Conservation (phyloP, 345 rosid genomes). For the Eucalyptus cloeziana region DNA sequence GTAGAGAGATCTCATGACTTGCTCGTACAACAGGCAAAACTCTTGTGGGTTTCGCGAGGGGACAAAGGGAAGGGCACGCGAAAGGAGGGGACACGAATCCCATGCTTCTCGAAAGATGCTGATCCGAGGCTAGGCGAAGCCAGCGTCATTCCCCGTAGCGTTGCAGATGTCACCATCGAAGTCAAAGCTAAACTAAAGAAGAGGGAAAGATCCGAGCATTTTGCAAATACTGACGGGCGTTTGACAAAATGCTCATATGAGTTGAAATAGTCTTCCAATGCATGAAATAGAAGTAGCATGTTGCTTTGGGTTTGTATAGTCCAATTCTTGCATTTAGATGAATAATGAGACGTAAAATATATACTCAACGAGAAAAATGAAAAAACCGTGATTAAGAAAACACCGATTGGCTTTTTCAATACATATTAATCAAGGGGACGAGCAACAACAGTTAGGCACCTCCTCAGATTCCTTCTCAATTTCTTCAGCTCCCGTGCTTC, state of each 20-base stretch:
- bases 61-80: not conserved
- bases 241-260: not conserved
- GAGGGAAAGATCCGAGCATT: not conserved
- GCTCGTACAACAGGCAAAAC: not conserved
- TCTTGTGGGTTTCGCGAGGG: not conserved
- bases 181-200: not conserved
- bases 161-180: not conserved
- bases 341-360: rapidly evolving
- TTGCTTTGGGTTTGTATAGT: not conserved
- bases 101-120: not conserved
- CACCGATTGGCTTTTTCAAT: not conserved
- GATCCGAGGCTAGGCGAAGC: not conserved
- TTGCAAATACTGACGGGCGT: not conserved
- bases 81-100: no score
- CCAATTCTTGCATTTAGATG: not conserved
- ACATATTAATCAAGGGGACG: not conserved
- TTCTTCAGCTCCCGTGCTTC: not conserved
- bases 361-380: not conserved
- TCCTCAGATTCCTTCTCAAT: not conserved
- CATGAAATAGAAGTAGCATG: not conserved
- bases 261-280: rapidly evolving
- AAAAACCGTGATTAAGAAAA: not conserved
- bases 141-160: not conserved
- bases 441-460: not conserved
- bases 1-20: not conserved